Conservation (phyloP, 2,329 filamentous ascomycete species). For the Colletotrichum sp. region DNA sequence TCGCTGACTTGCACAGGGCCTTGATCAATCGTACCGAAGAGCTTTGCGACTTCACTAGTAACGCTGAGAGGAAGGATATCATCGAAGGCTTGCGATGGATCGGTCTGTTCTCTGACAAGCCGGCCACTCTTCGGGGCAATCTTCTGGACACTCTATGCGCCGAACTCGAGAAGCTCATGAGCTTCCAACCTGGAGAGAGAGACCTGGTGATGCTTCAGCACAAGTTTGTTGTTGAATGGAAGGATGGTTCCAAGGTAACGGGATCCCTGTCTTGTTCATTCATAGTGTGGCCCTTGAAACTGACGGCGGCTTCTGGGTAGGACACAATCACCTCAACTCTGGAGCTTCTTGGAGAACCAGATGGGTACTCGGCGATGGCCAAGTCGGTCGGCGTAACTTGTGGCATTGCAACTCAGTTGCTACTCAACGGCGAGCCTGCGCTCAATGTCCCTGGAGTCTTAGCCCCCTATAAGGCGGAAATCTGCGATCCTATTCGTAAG, state of each 20-base stretch:
- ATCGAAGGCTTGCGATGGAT: conserved; percentile 70
- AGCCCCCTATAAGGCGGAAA: conserved; percentile 75
- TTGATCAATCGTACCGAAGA: conserved; percentile 65
- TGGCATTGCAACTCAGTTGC: conserved; percentile 75
- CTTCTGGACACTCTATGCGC: conserved; percentile 76
- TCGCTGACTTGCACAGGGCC: not conserved
- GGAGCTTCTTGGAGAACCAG: conserved; percentile 69
- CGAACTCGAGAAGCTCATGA: conserved; percentile 75
- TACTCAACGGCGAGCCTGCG: conserved; percentile 68
- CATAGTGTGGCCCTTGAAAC: not conserved
- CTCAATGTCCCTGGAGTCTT: conserved; percentile 76
- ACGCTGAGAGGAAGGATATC: conserved; percentile 67
- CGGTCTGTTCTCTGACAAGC: conserved; percentile 56
- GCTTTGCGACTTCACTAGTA: conserved; percentile 64
- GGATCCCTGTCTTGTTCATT: not conserved
- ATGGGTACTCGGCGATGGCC: conserved; percentile 72
- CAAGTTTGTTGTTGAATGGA: conserved; percentile 71
- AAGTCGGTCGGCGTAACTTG: conserved; percentile 72
- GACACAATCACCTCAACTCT: conserved; percentile 66
- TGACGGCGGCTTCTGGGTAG: not conserved
- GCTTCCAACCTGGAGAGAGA: conserved; percentile 70
- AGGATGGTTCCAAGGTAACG: conserved; percentile 55
- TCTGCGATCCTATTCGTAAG: conserved; percentile 77
- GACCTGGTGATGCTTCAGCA: conserved; percentile 67
- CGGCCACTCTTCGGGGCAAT: conserved; percentile 65